Evolutionary conservation across 176 grass and related monocot genomes (phyloP).

Genomic region (Luzula sylvatica): DNA sequence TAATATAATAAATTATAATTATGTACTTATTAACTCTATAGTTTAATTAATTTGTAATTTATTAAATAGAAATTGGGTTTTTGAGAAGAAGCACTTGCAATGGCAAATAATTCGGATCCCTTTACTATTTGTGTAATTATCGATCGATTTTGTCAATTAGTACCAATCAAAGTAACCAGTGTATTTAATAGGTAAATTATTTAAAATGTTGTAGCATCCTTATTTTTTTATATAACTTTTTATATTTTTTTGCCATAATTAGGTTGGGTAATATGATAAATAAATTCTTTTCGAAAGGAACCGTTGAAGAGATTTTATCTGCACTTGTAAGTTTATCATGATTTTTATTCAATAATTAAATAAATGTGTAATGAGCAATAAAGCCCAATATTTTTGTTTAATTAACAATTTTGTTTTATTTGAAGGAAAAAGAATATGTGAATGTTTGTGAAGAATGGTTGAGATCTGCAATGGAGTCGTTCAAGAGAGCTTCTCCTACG

Average conservation of each 20-base stretch:
- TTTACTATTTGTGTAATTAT: conserved; percentile 65
- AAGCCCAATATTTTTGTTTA: no score
- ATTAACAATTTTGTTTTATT: conserved; percentile 20
- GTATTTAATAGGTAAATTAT: conserved; percentile 45
- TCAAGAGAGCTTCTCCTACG: conserved; percentile 76
- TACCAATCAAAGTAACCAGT: conserved; percentile 64
- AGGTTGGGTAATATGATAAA: conserved; percentile 76
- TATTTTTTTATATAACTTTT: no score
- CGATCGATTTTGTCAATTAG: conserved; percentile 50
- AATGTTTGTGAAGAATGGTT: no score
- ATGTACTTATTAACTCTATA: no score
- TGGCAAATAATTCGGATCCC: conserved; percentile 43
- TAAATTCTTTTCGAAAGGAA: conserved; percentile 86
- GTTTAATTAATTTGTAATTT: no score
- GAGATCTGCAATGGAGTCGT: conserved; percentile 50
- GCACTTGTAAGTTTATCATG: conserved; percentile 72
- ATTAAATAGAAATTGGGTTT: conserved; percentile 39
- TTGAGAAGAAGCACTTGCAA: conserved; percentile 66
- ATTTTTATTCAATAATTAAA: conserved; percentile 8
- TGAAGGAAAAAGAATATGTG: conserved; percentile 57
- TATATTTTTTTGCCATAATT: conserved; percentile 7
- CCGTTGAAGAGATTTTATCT: conserved; percentile 81
- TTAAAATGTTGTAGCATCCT: no score
- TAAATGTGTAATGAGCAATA: neutral
- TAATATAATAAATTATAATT: no score